Evolutionary conservation across 306 rosid species (phyloP).

Genomic region (Luffa aegyptiaca): DNA sequence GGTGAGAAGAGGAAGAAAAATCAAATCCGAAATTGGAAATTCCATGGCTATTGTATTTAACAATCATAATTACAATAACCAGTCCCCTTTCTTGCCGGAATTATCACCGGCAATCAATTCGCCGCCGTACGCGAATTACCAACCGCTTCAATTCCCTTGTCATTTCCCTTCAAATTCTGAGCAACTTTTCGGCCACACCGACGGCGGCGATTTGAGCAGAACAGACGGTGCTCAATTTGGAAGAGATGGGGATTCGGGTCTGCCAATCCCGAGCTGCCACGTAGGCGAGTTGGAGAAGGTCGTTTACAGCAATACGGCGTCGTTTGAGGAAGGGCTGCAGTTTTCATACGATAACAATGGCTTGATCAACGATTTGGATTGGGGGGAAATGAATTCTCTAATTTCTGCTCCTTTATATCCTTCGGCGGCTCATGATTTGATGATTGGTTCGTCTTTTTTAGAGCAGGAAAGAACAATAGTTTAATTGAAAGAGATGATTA

Average conservation of each 20-base stretch:
- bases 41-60: constrained; percentile 16
- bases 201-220: constrained; percentile 16
- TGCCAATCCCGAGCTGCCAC: constrained; percentile 20
- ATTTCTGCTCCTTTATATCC: constrained; percentile 27
- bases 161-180: neutral
- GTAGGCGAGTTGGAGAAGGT: constrained; percentile 23
- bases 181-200: constrained; percentile 12
- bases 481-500: neutral
- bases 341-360: constrained; percentile 24
- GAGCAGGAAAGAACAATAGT: neutral
- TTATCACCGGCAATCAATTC: constrained; percentile 24
- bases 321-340: constrained; percentile 39
- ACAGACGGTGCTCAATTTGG: constrained; percentile 19
- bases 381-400: constrained; percentile 37
- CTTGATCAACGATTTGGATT: constrained; percentile 14
- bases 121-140: constrained; percentile 21
- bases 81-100: constrained; percentile 52
- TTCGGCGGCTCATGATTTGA: neutral
- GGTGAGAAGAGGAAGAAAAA: constrained; percentile 8
- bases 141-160: neutral
- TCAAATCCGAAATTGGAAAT: constrained; percentile 14
- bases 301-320: constrained; percentile 23
- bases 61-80: constrained; percentile 8
- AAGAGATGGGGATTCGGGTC: constrained; percentile 1
- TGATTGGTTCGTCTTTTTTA: neutral